Percentiles rank a stretch among this genome's conserved stretches.
phyloP scores from a whole-genome alignment of 78 protist genomes.

The Dictyostelium brefeldianum region DNA sequence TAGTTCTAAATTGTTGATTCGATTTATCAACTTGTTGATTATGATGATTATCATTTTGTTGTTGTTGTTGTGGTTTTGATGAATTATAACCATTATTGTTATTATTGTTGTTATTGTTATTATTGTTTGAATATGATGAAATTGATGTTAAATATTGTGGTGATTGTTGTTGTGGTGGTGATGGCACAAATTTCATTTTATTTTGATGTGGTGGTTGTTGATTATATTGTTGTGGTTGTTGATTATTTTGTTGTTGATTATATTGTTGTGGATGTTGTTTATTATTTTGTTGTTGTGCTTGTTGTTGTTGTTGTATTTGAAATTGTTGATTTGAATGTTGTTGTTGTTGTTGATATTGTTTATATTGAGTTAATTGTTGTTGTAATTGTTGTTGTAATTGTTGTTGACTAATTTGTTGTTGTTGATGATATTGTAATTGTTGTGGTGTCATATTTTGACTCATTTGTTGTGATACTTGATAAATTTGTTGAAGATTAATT shows the following conservation, averaged over 20 bases:
- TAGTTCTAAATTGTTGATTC: neutral
- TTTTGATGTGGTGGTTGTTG: neutral
- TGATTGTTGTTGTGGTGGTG: neutral
- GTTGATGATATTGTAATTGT: slow-evolving; percentile 15
- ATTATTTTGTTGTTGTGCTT: slow-evolving; percentile 30
- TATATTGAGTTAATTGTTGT: neutral
- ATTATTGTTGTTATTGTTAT: neutral
- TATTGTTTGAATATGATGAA: neutral
- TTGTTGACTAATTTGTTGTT: neutral
- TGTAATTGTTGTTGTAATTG: slow-evolving; percentile 10
- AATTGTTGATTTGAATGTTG: neutral
- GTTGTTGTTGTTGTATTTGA: neutral
- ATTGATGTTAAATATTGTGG: slow-evolving; percentile 16
- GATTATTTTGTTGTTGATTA: neutral
- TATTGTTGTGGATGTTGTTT: neutral
- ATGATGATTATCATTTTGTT: neutral
- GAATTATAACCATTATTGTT: neutral
- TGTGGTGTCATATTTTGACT: slow-evolving; percentile 24
- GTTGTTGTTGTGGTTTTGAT: neutral
- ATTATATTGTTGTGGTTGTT: neutral
- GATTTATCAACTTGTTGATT: slow-evolving; percentile 33
- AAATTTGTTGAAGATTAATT: neutral
- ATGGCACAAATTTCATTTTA: neutral
- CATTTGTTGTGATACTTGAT: slow-evolving; percentile 5
- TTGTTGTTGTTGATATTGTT: slow-evolving; percentile 12